Base-by-base conservation (phyloP, 345 rosid species). In the Nasturtium officinale region DNA sequence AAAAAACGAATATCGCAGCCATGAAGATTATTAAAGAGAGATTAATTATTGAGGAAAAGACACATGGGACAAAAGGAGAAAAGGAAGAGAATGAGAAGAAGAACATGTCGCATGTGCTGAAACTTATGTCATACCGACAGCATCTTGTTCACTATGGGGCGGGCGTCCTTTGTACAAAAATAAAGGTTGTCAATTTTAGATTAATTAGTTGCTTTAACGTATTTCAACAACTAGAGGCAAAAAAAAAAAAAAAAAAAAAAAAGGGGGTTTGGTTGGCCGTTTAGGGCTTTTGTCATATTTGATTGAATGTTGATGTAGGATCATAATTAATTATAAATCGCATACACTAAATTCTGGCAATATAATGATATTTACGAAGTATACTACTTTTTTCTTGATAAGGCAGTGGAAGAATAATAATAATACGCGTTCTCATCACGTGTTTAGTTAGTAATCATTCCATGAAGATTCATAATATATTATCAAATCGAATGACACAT, bases 21-120 rank as follows among this genome's bases (percentile, higher is more conserved):
- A 48, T 38, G 73, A 11, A 59, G 60, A 74, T 33, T 57, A 56
- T 25, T 59, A 73, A 65, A 47, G 52, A 46, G 57, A 50, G 62
- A 67, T 42, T 60, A 59, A 74, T 38, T n/a, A 74, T 67, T 66
- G 67, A 59, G 10, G 57, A 30, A 54, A 75, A 51, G 78, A 50
- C 57, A 75, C 50, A 69, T 76, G 79, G 75, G 75, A 76, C 79
- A 76, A 76, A 69, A 45, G 51, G 32, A n/a, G 23, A 50, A 53
- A 45, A 18, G 16, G 60, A 48, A 29, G 40, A 32, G 74, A 75
- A 68, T 75, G 79, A 38, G 74, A 68, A 38, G 74, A 68, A 52
- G 79, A 75, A 75, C 79, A 75, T 75, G 74, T 53, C 50, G 64
- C 79, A 68, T 75, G 74, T 75, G 75, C 74, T 45, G 6, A 50